Conservation (phyloP, 768 basidiomycete species). For the Lentinula sp. region DNA sequence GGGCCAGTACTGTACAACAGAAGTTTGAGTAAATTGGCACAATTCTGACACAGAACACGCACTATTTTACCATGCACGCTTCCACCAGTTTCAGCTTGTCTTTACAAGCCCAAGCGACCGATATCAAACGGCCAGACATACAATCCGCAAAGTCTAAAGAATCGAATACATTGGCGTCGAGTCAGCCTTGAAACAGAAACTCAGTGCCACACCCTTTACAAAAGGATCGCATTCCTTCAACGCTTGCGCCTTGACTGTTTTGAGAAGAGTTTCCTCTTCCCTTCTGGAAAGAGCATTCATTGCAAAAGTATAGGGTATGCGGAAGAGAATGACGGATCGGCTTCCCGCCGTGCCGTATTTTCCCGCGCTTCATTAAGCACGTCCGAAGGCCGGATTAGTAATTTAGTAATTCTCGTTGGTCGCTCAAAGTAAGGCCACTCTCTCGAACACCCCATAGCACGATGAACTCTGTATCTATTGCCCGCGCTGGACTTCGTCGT, state of each 20-base stretch:
- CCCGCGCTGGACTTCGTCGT: constrained; percentile 8
- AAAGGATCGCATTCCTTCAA: constrained; percentile 71
- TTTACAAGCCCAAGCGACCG: constrained; percentile 82
- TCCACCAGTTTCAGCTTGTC: constrained; percentile 64
- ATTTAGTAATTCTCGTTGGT: not conserved
- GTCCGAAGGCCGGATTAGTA: not conserved
- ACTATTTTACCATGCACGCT: constrained; percentile 79
- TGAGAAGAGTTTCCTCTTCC: constrained; percentile 82
- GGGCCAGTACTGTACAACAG: constrained; percentile 51
- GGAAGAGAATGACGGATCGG: constrained; percentile 1
- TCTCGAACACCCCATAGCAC: not conserved
- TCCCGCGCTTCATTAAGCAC: not conserved
- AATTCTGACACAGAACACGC: constrained; percentile 20
- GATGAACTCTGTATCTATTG: constrained; percentile 7
- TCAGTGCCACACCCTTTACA: constrained; percentile 54
- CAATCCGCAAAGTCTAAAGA: constrained; percentile 78
- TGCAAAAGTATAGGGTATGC: not conserved
- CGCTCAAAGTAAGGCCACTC: not conserved
- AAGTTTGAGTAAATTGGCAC: not conserved
- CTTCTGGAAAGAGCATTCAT: constrained; percentile 86
- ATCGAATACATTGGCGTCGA: not conserved
- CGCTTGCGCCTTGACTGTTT: constrained; percentile 75
- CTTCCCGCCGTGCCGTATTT: not conserved
- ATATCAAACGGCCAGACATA: constrained; percentile 71
- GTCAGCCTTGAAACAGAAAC: not conserved